Base-by-base conservation (phyloP, 805 yeast species). In the Saccharomycopsis fodiens region DNA sequence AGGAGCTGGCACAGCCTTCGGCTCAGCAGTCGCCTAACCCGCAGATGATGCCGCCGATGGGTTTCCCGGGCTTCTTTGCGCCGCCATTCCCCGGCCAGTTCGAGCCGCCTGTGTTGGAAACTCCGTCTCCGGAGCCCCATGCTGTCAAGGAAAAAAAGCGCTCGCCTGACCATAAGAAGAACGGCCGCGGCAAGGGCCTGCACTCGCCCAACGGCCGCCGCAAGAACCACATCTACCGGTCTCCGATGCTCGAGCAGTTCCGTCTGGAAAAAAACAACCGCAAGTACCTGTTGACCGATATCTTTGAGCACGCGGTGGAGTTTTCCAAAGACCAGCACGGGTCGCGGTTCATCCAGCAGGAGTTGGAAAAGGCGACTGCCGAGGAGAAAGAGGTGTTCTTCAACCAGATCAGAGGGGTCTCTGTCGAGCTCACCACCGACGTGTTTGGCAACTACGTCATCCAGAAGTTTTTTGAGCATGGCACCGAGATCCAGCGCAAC, bases 361-460 rank as follows among this genome's bases (percentile, higher is more conserved):
- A 84, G 57, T 68, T 91, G 39, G 82, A 79, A 12, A 63, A 62
- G 5, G 80, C 94, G 0, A 53, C 72, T 6, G 67, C 67, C n/a
- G 81, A 76, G 19, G 91, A 86, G 56, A 84, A 82, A 56, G 94
- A 84, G 56, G 78, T 75, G 15, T 76, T 93, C 16, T 89, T 91
- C 66, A 80, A 80, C 52, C 97, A 89, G 63, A 79, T 93, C 31
- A 69, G 88, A 56, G 81, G 78, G 20, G 75, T 78, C 51, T 74
- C 89, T 3, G 70, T 81, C 46, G 88, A 82, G 45, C 68, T 93
- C 51, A 85, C 89, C 82, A 87, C 94, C 15, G 98, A 93, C 67
- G 98, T 93, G 6, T 93, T 93, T 65, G 99, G 99, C 47, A 93
- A 93, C 63, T 93, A 93, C 60, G 97, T 93, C 22, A 85, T 93